Evolutionary conservation across 140 eudicot species (phyloP).

Genomic region (Erigeron philadelphicus): DNA sequence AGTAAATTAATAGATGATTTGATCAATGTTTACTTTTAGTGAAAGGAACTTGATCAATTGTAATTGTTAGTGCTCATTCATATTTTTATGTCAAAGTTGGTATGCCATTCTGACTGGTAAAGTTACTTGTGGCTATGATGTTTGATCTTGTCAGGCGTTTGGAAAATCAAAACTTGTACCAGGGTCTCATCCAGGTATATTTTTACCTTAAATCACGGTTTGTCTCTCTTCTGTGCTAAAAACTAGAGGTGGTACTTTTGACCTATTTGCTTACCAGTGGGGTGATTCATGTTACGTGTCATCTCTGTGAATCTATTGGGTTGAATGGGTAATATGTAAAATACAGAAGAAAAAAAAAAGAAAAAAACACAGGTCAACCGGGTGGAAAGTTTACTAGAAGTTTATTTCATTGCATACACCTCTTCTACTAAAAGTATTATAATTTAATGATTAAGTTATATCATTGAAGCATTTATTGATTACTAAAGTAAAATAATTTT

Average conservation of each 20-base stretch:
- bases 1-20: constrained; percentile 1
- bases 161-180: constrained; percentile 30
- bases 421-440: too few relatives aligned
- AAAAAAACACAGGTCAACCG: not conserved
- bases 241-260: not conserved
- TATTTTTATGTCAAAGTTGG: not conserved
- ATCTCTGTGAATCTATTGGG: not conserved
- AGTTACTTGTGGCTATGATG: constrained; percentile 9
- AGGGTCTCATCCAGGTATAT: constrained; percentile 31
- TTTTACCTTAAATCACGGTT: constrained; percentile 8
- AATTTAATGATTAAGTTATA: too few relatives aligned
- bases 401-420: not conserved
- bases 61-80: constrained; percentile 3
- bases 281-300: not conserved
- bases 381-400: not conserved
- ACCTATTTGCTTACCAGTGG: not conserved
- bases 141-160: constrained; percentile 25
- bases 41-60: not conserved
- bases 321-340: not conserved
- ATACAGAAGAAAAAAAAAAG: not conserved
- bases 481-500: not conserved
- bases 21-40: not conserved
- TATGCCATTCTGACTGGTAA: constrained; percentile 2
- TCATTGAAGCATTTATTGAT: not conserved
- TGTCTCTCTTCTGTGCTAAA: not conserved